Conservation (phyloP, 2,329 filamentous ascomycete genomes). For the Pseudofabraea citricarpa region DNA sequence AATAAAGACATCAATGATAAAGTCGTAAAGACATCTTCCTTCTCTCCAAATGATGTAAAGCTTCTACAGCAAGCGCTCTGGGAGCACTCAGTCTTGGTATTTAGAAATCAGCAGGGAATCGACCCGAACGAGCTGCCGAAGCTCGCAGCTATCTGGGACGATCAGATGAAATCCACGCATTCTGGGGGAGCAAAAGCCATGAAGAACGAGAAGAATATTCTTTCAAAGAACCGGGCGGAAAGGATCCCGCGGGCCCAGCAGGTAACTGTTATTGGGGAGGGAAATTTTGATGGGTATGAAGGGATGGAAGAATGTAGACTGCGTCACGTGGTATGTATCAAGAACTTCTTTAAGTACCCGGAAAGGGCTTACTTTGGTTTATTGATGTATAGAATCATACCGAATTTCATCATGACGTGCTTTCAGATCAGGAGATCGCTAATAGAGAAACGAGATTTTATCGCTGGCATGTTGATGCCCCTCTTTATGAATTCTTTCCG, state of each 20-base stretch:
- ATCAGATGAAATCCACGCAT: conserved; percentile 4
- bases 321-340: not conserved
- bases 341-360: no score
- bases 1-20: not conserved
- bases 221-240: conserved; percentile 3
- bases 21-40: not conserved
- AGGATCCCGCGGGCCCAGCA: conserved; percentile 2
- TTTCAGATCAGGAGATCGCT: conserved; percentile 10
- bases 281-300: conserved; percentile 6
- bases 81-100: conserved; percentile 9
- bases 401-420: conserved; percentile 7
- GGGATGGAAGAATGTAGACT: conserved; percentile 4
- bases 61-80: conserved; percentile 10
- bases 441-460: conserved; percentile 23
- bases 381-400: not conserved
- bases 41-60: not conserved
- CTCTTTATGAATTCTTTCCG: conserved; percentile 24
- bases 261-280: conserved; percentile 9
- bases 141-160: conserved; percentile 8
- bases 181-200: conserved; percentile 5
- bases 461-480: conserved; percentile 28
- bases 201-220: conserved; percentile 8
- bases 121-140: conserved; percentile 4
- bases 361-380: not conserved
- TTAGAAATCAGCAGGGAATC: conserved; percentile 10